These are phyloP conservation scores for Chrysoporthe puriensis DNA, from an alignment of 2,329 filamentous ascomycete species.

Conservation along the genomic window DNA sequence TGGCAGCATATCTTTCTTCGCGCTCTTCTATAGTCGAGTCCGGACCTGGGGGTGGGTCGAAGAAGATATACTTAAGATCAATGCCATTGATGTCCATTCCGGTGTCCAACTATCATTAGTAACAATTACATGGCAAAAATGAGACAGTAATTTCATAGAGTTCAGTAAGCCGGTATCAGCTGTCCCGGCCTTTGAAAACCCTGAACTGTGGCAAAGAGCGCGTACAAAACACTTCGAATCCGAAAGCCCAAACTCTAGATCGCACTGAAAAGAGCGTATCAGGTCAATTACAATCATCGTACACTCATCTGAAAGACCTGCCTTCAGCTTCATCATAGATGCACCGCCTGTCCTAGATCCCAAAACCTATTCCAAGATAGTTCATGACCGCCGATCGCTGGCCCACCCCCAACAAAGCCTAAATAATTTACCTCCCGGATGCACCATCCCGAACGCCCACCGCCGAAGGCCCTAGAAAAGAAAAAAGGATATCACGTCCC, in stretches of 20 bases:
- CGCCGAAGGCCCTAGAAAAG: background rate
- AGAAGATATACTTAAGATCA: no score
- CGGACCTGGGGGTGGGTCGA: no score
- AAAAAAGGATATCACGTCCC: background rate
- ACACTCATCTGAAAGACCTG: conserved; percentile 7
- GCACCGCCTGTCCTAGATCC: background rate
- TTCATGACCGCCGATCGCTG: background rate
- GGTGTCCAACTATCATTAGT: no score
- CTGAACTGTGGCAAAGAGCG: background rate
- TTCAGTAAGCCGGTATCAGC: background rate
- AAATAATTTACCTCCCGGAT: background rate
- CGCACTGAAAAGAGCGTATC: background rate
- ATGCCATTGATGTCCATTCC: no score
- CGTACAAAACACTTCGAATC: background rate
- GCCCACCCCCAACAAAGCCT: background rate
- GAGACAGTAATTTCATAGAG: no score
- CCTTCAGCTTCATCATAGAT: background rate
- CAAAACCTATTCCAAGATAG: background rate
- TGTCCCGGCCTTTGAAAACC: background rate
- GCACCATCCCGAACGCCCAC: background rate
- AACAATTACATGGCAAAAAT: no score
- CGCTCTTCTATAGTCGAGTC: no score
- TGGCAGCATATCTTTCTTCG: background rate
- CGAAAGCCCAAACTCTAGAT: background rate
- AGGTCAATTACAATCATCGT: conserved; percentile 8